These are phyloP conservation scores for Anastatica hierochuntica DNA, from an alignment of 345 rosid species.

Conservation along the genomic window DNA sequence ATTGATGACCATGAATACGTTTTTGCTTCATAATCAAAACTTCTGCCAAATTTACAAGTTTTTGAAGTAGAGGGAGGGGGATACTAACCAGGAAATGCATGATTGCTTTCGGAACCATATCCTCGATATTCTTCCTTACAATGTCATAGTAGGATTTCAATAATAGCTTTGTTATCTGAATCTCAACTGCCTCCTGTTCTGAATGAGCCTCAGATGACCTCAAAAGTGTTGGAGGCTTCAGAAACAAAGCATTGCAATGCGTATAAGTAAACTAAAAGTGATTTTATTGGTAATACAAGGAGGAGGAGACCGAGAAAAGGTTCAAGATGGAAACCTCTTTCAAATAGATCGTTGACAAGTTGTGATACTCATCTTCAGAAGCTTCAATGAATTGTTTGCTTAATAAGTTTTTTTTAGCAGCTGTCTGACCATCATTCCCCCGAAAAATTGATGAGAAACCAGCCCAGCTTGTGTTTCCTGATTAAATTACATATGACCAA, in stretches of 20 bases:
- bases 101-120: conserved; percentile 77
- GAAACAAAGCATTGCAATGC: conserved; percentile 2
- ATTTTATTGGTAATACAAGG: not conserved
- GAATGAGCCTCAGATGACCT: conserved; percentile 65
- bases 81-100: conserved; percentile 93
- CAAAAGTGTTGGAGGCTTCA: conserved; percentile 73
- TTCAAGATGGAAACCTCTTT: conserved; percentile 48
- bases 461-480: conserved; percentile 60
- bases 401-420: conserved; percentile 45
- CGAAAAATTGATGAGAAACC: conserved; percentile 84
- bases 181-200: conserved; percentile 68
- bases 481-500: not conserved
- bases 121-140: conserved; percentile 82
- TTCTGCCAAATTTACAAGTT: not conserved
- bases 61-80: not conserved
- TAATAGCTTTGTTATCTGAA: conserved; percentile 61
- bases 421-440: conserved; percentile 40
- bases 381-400: conserved; percentile 40
- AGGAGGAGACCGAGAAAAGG: no score
- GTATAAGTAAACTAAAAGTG: not conserved
- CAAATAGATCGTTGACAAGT: conserved; percentile 55
- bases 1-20: no score
- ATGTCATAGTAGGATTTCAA: conserved; percentile 88
- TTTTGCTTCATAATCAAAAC: not conserved
- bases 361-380: conserved; percentile 36